phyloP scores from a whole-genome alignment of 345 rosid genomes.

The Populus alba region DNA sequence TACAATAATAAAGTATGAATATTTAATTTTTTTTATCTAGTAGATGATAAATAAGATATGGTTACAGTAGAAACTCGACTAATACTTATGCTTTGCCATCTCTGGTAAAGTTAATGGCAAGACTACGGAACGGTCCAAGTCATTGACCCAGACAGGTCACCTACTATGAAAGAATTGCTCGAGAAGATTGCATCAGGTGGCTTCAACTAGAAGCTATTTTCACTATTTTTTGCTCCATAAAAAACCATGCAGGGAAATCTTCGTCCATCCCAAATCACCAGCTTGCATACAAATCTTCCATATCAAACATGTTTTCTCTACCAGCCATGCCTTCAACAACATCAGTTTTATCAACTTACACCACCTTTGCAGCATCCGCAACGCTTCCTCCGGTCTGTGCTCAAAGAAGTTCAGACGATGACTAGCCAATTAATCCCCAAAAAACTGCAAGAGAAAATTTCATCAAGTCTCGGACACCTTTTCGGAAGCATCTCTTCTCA shows the following conservation, averaged over 20 bases:
- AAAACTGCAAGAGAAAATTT: conserved; percentile 1
- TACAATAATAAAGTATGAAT: too few species aligned
- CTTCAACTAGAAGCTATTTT: background rate
- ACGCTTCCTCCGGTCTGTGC: conserved; percentile 15
- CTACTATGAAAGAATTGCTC: background rate
- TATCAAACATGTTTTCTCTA: conserved; percentile 16
- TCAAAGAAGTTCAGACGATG: conserved; percentile 10
- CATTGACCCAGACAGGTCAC: background rate
- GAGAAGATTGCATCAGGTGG: background rate
- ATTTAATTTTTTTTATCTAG: too few species aligned
- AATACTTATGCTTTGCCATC: too few species aligned
- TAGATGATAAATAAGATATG: too few species aligned
- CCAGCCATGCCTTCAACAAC: conserved; percentile 20
- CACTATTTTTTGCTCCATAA: background rate
- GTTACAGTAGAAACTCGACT: too few species aligned
- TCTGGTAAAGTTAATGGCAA: background rate
- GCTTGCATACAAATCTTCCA: background rate
- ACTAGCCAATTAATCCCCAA: conserved; percentile 17
- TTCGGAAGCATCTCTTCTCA: background rate
- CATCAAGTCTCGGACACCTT: background rate
- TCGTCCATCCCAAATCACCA: background rate
- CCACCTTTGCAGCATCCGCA: conserved; percentile 19
- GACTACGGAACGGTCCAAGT: background rate
- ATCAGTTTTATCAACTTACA: conserved; percentile 18
- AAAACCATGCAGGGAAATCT: background rate